phyloP scores from a whole-genome alignment of 805 yeast species.

The Candida maris region DNA sequence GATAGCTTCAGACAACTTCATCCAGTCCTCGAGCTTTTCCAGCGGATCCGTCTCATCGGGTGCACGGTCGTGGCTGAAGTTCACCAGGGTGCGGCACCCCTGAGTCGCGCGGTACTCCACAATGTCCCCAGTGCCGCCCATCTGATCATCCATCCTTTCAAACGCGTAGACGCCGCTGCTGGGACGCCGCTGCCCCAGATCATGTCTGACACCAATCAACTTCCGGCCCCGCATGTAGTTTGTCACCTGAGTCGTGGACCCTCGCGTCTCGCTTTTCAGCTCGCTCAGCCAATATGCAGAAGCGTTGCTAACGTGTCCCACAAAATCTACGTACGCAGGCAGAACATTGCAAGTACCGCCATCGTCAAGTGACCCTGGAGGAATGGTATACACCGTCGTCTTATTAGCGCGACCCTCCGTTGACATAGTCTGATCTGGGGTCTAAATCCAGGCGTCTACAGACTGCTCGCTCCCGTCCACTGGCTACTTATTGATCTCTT shows the following conservation, averaged over 20 bases:
- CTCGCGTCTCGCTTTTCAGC: slow-evolving; percentile 2
- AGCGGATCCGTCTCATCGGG: slow-evolving; percentile 18
- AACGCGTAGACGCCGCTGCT: slow-evolving; percentile 4
- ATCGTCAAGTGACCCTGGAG: neutral
- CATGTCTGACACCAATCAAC: slow-evolving; percentile 15
- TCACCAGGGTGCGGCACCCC: slow-evolving; percentile 9
- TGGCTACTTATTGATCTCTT: too few species aligned
- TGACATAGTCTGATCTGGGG: too few species aligned
- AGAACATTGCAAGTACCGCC: slow-evolving; percentile 15
- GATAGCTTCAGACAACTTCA: slow-evolving; percentile 15
- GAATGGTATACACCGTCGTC: neutral
- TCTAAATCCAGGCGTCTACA: too few species aligned
- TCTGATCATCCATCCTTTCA: slow-evolving; percentile 6
- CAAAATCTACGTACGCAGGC: slow-evolving; percentile 16
- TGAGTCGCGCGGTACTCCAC: slow-evolving; percentile 11
- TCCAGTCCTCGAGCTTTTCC: slow-evolving; percentile 22
- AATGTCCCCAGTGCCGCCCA: slow-evolving; percentile 7
- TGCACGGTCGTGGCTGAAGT: slow-evolving; percentile 21
- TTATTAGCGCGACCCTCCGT: too few species aligned
- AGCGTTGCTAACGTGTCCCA: slow-evolving; percentile 9
- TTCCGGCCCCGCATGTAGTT: slow-evolving; percentile 22
- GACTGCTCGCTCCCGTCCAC: too few species aligned
- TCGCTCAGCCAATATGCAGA: slow-evolving; percentile 12
- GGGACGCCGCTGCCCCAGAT: neutral
- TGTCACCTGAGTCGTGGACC: slow-evolving; percentile 4